phyloP scores from a whole-genome alignment of 169 alveolate species.

The Plasmodium malariae region DNA sequence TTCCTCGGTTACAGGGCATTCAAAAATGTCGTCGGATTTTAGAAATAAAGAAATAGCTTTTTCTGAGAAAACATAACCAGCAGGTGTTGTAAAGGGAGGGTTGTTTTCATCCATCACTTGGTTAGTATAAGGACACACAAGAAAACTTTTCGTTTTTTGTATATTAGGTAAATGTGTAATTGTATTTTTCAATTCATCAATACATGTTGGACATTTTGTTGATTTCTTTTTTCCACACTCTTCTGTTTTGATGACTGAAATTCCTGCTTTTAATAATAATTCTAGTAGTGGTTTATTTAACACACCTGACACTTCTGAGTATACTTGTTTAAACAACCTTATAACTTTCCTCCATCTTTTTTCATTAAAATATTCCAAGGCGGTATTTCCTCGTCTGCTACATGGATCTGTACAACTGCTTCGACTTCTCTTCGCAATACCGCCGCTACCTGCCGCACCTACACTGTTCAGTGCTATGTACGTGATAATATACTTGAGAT shows the following conservation, averaged over 20 bases:
- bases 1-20: conserved; percentile 83
- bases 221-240: conserved; percentile 82
- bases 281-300: conserved; percentile 79
- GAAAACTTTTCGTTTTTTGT: conserved; percentile 84
- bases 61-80: conserved; percentile 85
- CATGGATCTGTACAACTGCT: neutral
- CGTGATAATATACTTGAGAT: conserved; percentile 48
- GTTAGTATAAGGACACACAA: conserved; percentile 90
- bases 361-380: conserved; percentile 17
- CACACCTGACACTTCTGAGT: conserved; percentile 74
- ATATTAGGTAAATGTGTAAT: conserved; percentile 86
- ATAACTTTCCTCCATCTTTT: conserved; percentile 57
- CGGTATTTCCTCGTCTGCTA: no score
- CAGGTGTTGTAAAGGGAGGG: conserved; percentile 91
- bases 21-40: conserved; percentile 73
- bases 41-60: conserved; percentile 79
- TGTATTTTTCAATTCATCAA: conserved; percentile 84
- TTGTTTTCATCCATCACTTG: conserved; percentile 88
- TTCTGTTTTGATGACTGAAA: conserved; percentile 86
- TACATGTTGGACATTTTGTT: conserved; percentile 89
- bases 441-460: no score
- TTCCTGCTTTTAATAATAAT: conserved; percentile 85
- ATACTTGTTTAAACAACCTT: conserved; percentile 25
- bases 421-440: no score
- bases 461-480: conserved; percentile 22